These are phyloP conservation scores for Massarina eburnea DNA, from an alignment of 2,329 filamentous ascomycete genomes.

Conservation along the genomic window DNA sequence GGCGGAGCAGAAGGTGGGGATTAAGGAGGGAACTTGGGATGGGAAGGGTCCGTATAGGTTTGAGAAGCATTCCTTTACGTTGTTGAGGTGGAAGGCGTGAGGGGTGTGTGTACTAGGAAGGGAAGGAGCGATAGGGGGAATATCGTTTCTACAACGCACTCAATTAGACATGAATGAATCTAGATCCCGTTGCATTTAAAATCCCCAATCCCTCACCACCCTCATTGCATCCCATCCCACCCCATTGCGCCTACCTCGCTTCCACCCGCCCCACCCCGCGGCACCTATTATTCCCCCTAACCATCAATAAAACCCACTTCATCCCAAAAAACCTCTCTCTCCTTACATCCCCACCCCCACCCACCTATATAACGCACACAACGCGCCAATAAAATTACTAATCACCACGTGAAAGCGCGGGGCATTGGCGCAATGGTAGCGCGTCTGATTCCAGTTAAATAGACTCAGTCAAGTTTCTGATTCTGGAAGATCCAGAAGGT, in stretches of 20 bases:
- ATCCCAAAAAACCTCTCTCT: not conserved
- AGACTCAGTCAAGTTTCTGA: not conserved
- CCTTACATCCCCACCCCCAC: not conserved
- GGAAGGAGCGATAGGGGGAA: too few relatives aligned
- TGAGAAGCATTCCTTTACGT: constrained; percentile 68
- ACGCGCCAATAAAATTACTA: not conserved
- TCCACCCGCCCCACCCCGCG: not conserved
- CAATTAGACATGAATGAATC: too few relatives aligned
- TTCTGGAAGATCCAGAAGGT: constrained; percentile 11
- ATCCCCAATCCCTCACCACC: too few relatives aligned
- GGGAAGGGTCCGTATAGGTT: constrained; percentile 65
- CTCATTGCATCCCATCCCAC: not conserved
- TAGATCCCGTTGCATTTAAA: not conserved
- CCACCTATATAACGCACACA: not conserved
- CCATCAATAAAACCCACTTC: not conserved
- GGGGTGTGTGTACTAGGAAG: not conserved
- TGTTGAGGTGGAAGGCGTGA: constrained; percentile 59
- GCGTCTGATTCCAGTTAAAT: constrained; percentile 18
- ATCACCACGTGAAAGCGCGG: not conserved
- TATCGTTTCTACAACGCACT: too few relatives aligned
- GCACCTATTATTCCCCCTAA: not conserved
- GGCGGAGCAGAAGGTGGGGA: constrained; percentile 62
- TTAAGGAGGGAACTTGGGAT: constrained; percentile 65
- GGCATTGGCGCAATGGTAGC: constrained; percentile 14
- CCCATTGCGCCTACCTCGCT: not conserved